Evolutionary conservation across 2,329 filamentous ascomycete genomes (phyloP), one percentile per base, ranked within the genome.

Genomic region (Fusarium praegraminearum): DNA sequence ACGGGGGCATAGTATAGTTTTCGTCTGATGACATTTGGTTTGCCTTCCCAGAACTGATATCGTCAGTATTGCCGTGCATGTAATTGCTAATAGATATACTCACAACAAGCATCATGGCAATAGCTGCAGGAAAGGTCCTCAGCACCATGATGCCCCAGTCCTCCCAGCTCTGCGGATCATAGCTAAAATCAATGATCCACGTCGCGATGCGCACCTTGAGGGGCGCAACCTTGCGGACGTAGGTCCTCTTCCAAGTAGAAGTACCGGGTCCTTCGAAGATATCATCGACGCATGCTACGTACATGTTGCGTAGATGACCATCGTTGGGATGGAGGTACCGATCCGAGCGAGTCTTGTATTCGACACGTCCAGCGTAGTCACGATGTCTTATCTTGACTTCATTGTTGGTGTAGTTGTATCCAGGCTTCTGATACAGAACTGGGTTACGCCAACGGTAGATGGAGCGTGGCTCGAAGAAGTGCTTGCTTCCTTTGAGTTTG

Each of bases 201-300:
- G 73, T 75, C 12, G 73, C 73, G 26, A 74, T 72, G 13, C 73
- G 68, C 32, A 75, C 64, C 52, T 75, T 75, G 33, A 72, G 41
- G 4, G 73, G 68, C 7, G 73, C 70, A 5, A 75, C 73, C 49
- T 72, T 74, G 45, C 69, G 71, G 41, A 75, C 70, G 49, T 72
- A 75, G 30, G 73, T 75, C 43, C 73, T 65, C 60, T 67, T 74
- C 73, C 73, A 75, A 44, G 73, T 75, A n/a, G 73, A 75, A 43
- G 65, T 75, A 2, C 70, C 70, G 22, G 65, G 53, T 1, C 70
- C 73, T 12, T 74, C 65, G n/a, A 71, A 75, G 24, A 75, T 75
- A 6, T 70, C 66, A 28, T 75, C 73, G 12, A 69, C 71, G 28
- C 68, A 67, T 11, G 73, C 70, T 12, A 75, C 73, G 30, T 75